Evolutionary conservation across 2,329 filamentous ascomycete species (phyloP), one percentile per base, ranked within the genome.

Genomic region (Fonsecaea erecta): DNA sequence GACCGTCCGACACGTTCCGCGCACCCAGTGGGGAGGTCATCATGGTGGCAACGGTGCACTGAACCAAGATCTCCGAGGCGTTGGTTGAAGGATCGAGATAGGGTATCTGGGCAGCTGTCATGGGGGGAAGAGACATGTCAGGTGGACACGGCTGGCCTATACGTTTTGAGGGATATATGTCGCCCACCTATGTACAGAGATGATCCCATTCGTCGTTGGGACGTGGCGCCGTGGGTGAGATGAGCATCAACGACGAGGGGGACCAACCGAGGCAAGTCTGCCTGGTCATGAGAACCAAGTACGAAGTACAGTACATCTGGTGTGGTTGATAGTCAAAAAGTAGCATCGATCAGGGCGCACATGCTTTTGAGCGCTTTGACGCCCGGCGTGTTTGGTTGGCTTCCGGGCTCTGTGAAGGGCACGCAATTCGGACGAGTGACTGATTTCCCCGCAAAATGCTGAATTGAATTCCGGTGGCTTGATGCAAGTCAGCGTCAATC

Each of bases 401-500:
- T 40, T 37, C 37, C 9, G 8, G 37, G 9, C 16, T 40, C 5
- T 2, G 37, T 16, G 16, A 40, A 40, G n/a, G 37, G 37, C 14
- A 40, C 6, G 28, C 37, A 40, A n/a, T 40, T 40, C 37, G 37
- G 37, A 40, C 18, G 37, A n/a, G 26, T 58, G 14, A 32, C 3
- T 40, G 32, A 21, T 28, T 60, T 60, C 57, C 57, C 57, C 57
- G 57, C 57, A 60, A 52, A 51, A 51, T 52, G 57, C 46, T 35
- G 51, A 48, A 48, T 48, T 48, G 43, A 8, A 48, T 48, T 21
- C 57, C 46, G 57, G 57, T 52, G 43, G 57, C 57, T 60, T 51
- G 46, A 60, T 52, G 57, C 57, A 60, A 28, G 57, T 52, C 43
- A 52, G 43, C 3, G n/a, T 52, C 43, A 52, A 58, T 59, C 37